Evolutionary conservation across 176 grass and related monocot genomes (phyloP).

Genomic region (Phyllostachys edulis): DNA sequence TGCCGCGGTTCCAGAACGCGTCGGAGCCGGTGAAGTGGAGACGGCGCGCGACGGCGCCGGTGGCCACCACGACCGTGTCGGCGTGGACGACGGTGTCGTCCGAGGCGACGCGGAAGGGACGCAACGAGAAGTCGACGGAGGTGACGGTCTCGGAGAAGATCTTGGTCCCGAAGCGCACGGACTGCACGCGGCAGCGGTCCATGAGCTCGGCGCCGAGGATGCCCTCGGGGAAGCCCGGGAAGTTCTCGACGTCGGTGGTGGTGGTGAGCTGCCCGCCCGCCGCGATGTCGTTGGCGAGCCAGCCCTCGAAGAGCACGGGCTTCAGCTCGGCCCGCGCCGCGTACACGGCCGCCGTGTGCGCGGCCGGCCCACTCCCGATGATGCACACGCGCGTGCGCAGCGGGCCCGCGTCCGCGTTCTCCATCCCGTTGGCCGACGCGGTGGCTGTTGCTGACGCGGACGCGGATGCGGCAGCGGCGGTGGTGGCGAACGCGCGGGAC

Average conservation of each 20-base stretch:
- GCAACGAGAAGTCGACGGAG: constrained; percentile 69
- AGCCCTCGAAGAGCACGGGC: constrained; percentile 90
- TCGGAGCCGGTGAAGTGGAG: constrained; percentile 81
- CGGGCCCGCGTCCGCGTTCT: constrained; percentile 43
- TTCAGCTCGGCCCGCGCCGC: constrained; percentile 71
- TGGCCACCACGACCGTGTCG: constrained; percentile 73
- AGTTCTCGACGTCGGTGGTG: constrained; percentile 98
- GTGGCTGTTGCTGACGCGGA: background rate
- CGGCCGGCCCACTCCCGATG: constrained; percentile 92
- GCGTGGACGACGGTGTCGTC: constrained; percentile 65
- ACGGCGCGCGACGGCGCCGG: constrained; percentile 75
- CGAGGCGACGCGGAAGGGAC: constrained; percentile 71
- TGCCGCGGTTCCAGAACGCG: constrained; percentile 82
- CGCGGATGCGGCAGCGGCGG: constrained; percentile 11
- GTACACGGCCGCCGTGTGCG: constrained; percentile 89
- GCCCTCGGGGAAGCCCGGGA: constrained; percentile 81
- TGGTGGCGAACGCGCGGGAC: constrained; percentile 39
- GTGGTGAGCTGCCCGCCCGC: constrained; percentile 94
- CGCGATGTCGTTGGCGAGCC: constrained; percentile 93
- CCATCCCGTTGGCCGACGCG: constrained; percentile 52
- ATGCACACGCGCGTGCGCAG: constrained; percentile 76
- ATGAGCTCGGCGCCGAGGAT: constrained; percentile 86
- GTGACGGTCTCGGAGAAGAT: constrained; percentile 84
- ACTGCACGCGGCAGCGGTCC: constrained; percentile 72
- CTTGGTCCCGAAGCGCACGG: constrained; percentile 59